phyloP scores from a whole-genome alignment of 495 filamentous ascomycete species.

The Neurospora sp. region DNA sequence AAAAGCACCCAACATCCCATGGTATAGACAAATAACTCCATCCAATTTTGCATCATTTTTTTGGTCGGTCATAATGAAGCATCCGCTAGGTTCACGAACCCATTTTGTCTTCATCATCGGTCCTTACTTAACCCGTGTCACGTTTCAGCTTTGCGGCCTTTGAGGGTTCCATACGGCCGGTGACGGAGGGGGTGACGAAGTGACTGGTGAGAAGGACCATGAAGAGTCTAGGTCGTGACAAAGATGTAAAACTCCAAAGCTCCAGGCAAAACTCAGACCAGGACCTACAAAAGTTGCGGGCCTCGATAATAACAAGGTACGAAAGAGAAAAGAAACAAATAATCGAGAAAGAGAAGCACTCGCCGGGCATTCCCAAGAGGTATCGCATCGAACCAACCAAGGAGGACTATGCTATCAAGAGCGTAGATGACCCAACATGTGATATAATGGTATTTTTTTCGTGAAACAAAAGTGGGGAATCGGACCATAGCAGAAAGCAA shows the following conservation, averaged over 20 bases:
- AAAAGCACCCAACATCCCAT: neutral
- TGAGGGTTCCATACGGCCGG: neutral
- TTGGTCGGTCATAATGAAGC: neutral
- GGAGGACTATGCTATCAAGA: neutral
- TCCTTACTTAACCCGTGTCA: neutral
- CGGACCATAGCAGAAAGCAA: neutral
- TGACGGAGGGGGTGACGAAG: neutral
- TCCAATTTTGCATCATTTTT: neutral
- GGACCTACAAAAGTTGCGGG: neutral
- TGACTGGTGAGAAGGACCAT: neutral
- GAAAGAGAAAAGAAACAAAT: neutral
- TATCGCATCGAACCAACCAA: too few species aligned
- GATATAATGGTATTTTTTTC: constrained; percentile 2
- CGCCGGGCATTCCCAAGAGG: neutral
- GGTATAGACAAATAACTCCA: neutral
- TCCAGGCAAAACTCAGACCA: neutral
- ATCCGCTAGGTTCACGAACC: neutral
- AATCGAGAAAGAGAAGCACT: neutral
- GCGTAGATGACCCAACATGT: neutral
- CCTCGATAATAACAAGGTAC: neutral
- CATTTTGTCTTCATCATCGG: neutral
- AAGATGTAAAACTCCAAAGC: neutral
- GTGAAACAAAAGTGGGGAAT: neutral
- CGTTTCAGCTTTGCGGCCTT: neutral
- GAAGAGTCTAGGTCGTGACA: neutral